These are phyloP conservation scores for Erythrobasidium yunnanense DNA, from an alignment of 768 basidiomycete species.

Conservation along the genomic window DNA sequence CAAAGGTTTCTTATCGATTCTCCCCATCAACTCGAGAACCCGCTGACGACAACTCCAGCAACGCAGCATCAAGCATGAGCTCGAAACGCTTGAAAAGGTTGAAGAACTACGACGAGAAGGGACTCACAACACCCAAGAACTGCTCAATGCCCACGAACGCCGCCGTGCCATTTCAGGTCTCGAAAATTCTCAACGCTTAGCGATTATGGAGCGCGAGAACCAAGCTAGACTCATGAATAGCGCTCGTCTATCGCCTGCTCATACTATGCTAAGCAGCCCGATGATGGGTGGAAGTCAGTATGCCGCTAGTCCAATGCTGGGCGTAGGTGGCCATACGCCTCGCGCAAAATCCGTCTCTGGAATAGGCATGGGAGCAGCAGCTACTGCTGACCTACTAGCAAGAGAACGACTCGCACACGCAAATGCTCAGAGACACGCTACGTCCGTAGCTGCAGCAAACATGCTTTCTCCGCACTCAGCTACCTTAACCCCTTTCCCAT, in stretches of 20 bases:
- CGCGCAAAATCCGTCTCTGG: neutral
- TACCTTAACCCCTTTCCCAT: too few species aligned
- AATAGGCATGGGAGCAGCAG: neutral
- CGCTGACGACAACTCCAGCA: neutral
- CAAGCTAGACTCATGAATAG: neutral
- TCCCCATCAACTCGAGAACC: neutral
- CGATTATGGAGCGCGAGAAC: neutral
- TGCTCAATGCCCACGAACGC: neutral
- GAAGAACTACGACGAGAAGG: conserved; percentile 5
- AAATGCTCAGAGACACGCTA: neutral
- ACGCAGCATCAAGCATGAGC: conserved; percentile 14
- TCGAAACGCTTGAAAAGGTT: conserved; percentile 10
- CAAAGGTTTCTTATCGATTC: neutral
- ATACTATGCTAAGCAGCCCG: neutral
- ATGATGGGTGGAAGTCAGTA: too few species aligned
- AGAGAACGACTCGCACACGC: neutral
- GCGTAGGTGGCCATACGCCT: too few species aligned
- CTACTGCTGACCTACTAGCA: neutral
- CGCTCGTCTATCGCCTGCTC: neutral
- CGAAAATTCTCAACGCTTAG: neutral
- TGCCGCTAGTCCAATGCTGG: too few species aligned
- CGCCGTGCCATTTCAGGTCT: conserved; percentile 6
- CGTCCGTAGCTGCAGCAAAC: neutral
- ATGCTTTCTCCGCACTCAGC: neutral
- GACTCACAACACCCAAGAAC: neutral